Base-by-base conservation (phyloP, 176 grass and related monocot species). In the Musa acuminata region DNA sequence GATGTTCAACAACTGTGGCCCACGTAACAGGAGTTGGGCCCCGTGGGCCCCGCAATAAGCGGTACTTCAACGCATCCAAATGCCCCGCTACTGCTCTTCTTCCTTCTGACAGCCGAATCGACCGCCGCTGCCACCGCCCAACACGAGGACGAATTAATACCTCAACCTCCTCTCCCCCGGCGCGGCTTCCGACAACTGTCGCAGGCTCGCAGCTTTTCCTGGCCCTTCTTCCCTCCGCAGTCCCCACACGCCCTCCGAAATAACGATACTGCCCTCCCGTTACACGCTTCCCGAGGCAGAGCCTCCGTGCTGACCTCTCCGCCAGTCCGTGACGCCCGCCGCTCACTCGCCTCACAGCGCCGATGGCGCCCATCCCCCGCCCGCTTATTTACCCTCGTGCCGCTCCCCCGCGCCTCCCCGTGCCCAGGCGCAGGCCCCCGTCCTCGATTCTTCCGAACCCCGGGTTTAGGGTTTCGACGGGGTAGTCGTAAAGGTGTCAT, bases 301-400 rank as follows among this genome's bases (percentile, higher is more conserved):
- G 0, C 1, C 29, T 0, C 80, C 77, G 69, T 63, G 49, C 0
- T 0, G 0, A 0, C 1, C 2, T 0, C 0, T 22, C 0, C 2
- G 0, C 3, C 80, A 49, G 26, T 27, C 76, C 77, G 5, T 13
- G 12, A 26, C 1, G 74, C 64, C 80, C 72, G 69, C 26, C 21
- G 64, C 17, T 8, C 72, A 83, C 83, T 69, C 80, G 8, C 48
- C 22, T 21, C 27, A 64, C 88, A 76, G 80, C 58, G 85, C 2
- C 29, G 8, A 35, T 43, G 64, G 26, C 25, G 23, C 22, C 57
- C 81, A 69, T 23, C 7, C 21, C 9, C 21, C 29, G 59, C 0
- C n/a, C 2, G 0, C 24, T 0, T 65, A 84, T 74, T 82, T 69
- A 83, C 85, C 17, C 0, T 4, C 3, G 51, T 75, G 69, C 82